Evolutionary conservation across 306 rosid species (phyloP), one percentile per base, ranked within the genome.

Genomic region (Cucurbita argyrosperma): DNA sequence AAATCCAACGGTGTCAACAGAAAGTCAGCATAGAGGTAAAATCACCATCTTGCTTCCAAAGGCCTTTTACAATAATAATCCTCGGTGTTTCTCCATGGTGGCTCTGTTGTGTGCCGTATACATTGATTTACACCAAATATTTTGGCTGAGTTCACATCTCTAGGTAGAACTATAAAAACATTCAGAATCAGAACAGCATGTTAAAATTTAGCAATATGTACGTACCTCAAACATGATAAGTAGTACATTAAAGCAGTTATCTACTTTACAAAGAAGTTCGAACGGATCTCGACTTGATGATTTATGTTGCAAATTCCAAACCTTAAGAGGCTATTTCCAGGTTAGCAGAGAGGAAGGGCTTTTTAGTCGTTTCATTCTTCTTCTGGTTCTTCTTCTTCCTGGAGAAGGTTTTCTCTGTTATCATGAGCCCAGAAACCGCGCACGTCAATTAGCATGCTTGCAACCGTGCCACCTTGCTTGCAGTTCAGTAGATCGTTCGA

Each of bases 351-450:
- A 49, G 7, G 19, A 8, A 7, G 43, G 43, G 45, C 0, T 69
- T 49, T 21, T 46, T 45, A 12, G 40, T 13, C 56, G 18, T 43
- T 30, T 76, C 80, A 88, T 84, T 95, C 99, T 82, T 94, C 99
- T 74, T 91, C 96, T 4, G 97, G 97, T 80, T 95, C 99, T 79
- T 94, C 98, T 81, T 94, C 99, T 79, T 94, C 99, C 83, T 95
- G 97, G 66, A 95, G 96, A 79, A 95, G 97, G 80, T 89, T 95
- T 82, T 95, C 99, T 90, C 99, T 85, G 62, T 95, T 95, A 88
- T 95, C 99, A 78, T 95, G 99, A 23, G 99, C 99, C 99, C 99
- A 95, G 78, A 95, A 95, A 75, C 97, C 99, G 8, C 96, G 99
- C 80, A 95, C 97, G 47, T 95, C 99, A 37, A 95, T 91, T 38